phyloP scores from a whole-genome alignment of 192 early-diverging fungal genomes.

The Mortierella alpina region DNA sequence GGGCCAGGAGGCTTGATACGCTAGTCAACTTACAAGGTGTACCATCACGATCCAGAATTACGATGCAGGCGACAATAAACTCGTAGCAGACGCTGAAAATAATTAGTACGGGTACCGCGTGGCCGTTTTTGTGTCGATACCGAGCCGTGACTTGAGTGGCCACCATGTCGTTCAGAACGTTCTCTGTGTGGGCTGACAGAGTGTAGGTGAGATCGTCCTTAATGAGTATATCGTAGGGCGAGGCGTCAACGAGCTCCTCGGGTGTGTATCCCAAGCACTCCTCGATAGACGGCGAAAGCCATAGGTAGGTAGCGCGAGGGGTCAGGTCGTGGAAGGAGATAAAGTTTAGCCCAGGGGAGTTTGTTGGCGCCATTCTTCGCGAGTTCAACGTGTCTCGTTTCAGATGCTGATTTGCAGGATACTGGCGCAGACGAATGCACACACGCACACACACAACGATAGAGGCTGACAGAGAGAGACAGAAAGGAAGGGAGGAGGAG shows the following conservation, averaged over 20 bases:
- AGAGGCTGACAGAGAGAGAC: not conserved
- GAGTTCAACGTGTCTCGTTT: no score
- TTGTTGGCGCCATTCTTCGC: no score
- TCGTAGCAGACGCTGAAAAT: conserved; percentile 36
- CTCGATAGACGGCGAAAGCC: conserved; percentile 41
- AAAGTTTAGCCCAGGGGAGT: conserved; percentile 11
- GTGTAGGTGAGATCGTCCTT: conserved; percentile 34
- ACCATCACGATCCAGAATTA: conserved; percentile 1
- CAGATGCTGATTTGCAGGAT: no score
- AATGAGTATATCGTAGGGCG: conserved; percentile 41
- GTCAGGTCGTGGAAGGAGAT: conserved; percentile 61
- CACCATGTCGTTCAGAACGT: conserved; percentile 51
- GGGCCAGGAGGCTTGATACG: not conserved
- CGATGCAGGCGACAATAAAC: conserved; percentile 20
- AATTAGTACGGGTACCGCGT: not conserved
- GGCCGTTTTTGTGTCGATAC: conserved; percentile 39
- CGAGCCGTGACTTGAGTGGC: conserved; percentile 49
- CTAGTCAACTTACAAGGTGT: conserved; percentile 4
- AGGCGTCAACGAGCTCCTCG: conserved; percentile 52
- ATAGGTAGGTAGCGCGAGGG: conserved; percentile 27
- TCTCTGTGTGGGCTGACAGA: conserved; percentile 35
- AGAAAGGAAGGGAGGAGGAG: not conserved
- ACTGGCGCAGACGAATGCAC: no score
- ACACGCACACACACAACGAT: no score
- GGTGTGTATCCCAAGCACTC: conserved; percentile 57